Base-by-base conservation (phyloP, 2,329 filamentous ascomycete species). In the Huntiella moniliformis region DNA sequence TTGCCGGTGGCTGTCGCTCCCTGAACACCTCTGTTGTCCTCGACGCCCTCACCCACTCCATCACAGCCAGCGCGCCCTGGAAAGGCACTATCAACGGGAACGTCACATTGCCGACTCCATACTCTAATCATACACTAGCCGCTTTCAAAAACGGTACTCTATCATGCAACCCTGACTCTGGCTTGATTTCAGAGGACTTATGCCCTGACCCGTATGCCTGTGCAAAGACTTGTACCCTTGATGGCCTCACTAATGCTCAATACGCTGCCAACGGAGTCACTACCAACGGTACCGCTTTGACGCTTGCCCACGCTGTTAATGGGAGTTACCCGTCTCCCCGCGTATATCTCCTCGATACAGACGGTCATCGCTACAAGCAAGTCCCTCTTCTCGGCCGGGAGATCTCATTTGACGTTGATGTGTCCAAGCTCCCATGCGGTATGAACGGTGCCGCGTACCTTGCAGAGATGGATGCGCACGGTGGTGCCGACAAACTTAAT, bases 371-470 rank as follows among this genome's bases (percentile, higher is more conserved):
- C 48, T 80, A 80, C 56, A 60, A 77, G 60, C 67, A 70, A 54
- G 72, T 79, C 60, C 66, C 72, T 47, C 63, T 79, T 44, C 62
- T 70, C 49, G 71, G 71, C 59, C 66, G 73, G 54, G 77, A 81
- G 57, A 71, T 81, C 55, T 70, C 71, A 33, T 79, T 81, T 48
- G 74, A 79, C 47, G 74, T 79, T 12, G 76, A 81, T 55, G 66
- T 78, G 28, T 77, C 73, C 22, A 67, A 68, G 47, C 63, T 79
- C 18, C 68, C 54, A 32, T 82, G 78, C 53, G 77, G 78, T 45
- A 58, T 81, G 51, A 80, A 82, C 59, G 74, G 73, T 44, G 76
- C 76, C 22, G 58, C 80, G 34, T 79, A 79, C 60, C 67, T 73
- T 42, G 63, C 69, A 6, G 16, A 49, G 44, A 74, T 74, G 71